A percentile compares a stretch with the other conserved stretches of the same genome.
These are phyloP conservation scores for Arthrobotrys pseudoclavata DNA, from an alignment of 2,329 filamentous ascomycete species.

Conservation along the genomic window DNA sequence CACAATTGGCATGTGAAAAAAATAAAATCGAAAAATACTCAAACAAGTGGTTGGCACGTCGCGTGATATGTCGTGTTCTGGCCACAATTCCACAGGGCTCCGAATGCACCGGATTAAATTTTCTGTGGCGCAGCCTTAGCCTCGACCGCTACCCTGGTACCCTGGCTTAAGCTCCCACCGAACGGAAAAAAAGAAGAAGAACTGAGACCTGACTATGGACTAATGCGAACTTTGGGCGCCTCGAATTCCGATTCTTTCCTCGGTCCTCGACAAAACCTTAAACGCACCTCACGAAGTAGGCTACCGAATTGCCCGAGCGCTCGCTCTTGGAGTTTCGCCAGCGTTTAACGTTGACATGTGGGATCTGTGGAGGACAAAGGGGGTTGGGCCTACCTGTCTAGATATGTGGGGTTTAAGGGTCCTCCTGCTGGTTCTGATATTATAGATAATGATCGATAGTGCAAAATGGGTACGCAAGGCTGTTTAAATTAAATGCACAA, in stretches of 20 bases:
- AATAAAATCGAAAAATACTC: background rate
- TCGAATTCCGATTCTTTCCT: slow-evolving; percentile 23
- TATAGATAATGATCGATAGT: slow-evolving; percentile 12
- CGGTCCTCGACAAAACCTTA: slow-evolving; percentile 42
- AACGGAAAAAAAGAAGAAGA: slow-evolving; percentile 17
- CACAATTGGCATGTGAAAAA: slow-evolving; percentile 38
- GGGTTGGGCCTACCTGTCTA: slow-evolving; percentile 19
- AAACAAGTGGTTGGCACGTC: slow-evolving; percentile 21
- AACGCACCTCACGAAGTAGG: slow-evolving; percentile 28
- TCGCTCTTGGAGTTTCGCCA: slow-evolving; percentile 23
- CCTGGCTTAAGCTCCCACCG: background rate
- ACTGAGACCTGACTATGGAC: slow-evolving; percentile 16
- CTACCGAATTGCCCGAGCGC: slow-evolving; percentile 8
- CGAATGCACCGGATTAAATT: slow-evolving; percentile 21
- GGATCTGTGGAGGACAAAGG: background rate
- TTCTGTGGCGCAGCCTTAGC: slow-evolving; percentile 25
- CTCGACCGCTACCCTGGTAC: too few relatives aligned
- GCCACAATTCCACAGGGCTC: slow-evolving; percentile 14
- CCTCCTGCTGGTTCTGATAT: slow-evolving; percentile 26
- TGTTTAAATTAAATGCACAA: slow-evolving; percentile 25
- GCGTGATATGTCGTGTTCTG: slow-evolving; percentile 24
- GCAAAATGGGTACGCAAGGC: background rate
- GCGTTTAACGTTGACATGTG: slow-evolving; percentile 52
- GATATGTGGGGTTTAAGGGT: slow-evolving; percentile 8
- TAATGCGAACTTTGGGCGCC: slow-evolving; percentile 12